A percentile compares a stretch with the other conserved stretches of the same genome.
Evolutionary conservation across 306 rosid species (phyloP).

Genomic region (Castanea crenata): DNA sequence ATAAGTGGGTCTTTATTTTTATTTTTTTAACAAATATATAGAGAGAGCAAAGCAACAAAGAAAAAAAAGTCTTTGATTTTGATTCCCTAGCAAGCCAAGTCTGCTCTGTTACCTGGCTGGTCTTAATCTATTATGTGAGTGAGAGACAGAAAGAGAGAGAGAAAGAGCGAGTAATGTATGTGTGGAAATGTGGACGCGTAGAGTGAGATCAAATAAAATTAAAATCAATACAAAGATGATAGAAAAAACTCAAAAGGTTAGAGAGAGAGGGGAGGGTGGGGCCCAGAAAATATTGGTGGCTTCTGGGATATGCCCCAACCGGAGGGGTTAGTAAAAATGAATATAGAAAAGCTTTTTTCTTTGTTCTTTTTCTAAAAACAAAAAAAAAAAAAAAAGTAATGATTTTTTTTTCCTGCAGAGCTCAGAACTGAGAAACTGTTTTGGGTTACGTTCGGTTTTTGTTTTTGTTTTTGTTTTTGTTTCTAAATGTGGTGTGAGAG

Average conservation of each 20-base stretch:
- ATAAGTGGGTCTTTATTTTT: neutral
- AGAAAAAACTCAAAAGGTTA: neutral
- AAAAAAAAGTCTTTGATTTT: neutral
- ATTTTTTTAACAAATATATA: too few species aligned
- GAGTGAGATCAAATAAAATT: constrained; percentile 28
- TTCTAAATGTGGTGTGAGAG: too few species aligned
- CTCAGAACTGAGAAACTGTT: neutral
- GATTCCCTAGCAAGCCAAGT: constrained; percentile 47
- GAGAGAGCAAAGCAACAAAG: too few species aligned
- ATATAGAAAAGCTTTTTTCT: too few species aligned
- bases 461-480: neutral
- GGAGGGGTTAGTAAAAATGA: constrained; percentile 30
- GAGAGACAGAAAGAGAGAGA: constrained; percentile 24
- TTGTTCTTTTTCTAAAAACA: too few species aligned
- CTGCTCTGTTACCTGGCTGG: constrained; percentile 38
- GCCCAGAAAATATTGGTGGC: constrained; percentile 46
- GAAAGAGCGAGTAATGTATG: constrained; percentile 13
- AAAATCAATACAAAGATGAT: neutral
- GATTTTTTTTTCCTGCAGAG: too few species aligned
- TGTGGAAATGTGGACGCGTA: constrained; percentile 66
- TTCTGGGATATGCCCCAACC: constrained; percentile 37
- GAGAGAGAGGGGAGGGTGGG: constrained; percentile 37
- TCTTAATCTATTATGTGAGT: constrained; percentile 30
- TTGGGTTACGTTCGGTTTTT: neutral
- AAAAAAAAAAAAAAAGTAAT: too few species aligned